Conservation (phyloP, 257 asterid species). For the Petunia axillaris region DNA sequence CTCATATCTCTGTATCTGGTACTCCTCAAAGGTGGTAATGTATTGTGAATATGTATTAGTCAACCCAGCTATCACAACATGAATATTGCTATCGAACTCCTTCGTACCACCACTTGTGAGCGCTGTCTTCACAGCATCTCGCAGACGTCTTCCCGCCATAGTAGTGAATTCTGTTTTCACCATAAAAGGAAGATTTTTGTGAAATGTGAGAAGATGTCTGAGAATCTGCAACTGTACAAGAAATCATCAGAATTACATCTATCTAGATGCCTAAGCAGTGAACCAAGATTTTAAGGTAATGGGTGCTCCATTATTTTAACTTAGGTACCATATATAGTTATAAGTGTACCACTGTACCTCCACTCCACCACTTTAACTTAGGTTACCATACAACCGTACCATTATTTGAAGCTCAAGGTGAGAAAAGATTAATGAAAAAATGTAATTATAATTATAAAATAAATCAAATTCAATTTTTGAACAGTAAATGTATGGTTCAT, state of each 20-base stretch:
- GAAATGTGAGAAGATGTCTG: not conserved
- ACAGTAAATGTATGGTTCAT: no score
- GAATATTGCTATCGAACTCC: slow-evolving; percentile 60
- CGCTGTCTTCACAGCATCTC: slow-evolving; percentile 77
- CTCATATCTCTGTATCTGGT: slow-evolving; percentile 96
- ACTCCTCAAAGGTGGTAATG: slow-evolving; percentile 88
- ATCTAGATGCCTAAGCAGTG: no score
- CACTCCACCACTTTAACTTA: no score
- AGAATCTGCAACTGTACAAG: not conserved
- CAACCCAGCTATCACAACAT: slow-evolving; percentile 93
- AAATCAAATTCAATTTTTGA: no score
- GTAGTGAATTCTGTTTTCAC: slow-evolving; percentile 77
- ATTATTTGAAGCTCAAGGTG: no score
- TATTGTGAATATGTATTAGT: slow-evolving; percentile 94
- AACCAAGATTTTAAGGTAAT: no score
- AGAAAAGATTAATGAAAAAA: no score
- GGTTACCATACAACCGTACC: no score
- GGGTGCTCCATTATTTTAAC: no score
- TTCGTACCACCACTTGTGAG: slow-evolving; percentile 51
- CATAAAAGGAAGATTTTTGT: not conserved
- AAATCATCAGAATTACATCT: slow-evolving; percentile 5
- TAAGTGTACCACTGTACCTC: no score
- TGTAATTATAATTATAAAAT: no score
- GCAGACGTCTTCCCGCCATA: slow-evolving; percentile 98
- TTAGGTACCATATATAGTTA: no score